Conservation (phyloP, 2,329 filamentous ascomycete species). For the Ascochyta viciae-villosae region DNA sequence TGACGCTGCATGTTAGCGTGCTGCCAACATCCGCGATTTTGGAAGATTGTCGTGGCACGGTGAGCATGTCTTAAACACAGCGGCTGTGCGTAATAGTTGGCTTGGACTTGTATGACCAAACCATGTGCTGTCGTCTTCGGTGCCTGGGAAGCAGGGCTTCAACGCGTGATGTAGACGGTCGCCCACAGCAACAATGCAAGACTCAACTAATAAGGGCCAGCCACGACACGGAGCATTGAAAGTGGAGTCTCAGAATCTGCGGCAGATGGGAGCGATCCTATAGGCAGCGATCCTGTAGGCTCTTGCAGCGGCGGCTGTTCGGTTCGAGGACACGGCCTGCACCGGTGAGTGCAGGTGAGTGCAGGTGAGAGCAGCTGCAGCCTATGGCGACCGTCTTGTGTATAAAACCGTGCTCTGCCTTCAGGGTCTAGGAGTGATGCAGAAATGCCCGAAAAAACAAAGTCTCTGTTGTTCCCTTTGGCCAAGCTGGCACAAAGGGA, state of each 20-base stretch:
- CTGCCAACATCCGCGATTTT: neutral
- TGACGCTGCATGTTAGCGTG: neutral
- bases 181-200: conserved; percentile 16
- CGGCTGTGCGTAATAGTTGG: conserved; percentile 7
- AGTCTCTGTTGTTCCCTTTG: neutral
- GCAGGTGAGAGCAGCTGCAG: conserved; percentile 15
- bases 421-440: conserved; percentile 27
- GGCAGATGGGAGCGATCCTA: conserved; percentile 31
- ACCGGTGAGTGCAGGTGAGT: conserved; percentile 11
- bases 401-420: conserved; percentile 13
- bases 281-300: conserved; percentile 24
- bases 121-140: conserved; percentile 33
- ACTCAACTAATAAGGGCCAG: conserved; percentile 38
- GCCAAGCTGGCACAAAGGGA: neutral
- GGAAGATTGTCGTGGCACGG: conserved; percentile 1
- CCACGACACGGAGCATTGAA: conserved; percentile 35
- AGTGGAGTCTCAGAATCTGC: conserved; percentile 21
- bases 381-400: conserved; percentile 17
- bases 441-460: conserved; percentile 33
- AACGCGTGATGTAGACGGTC: conserved; percentile 12
- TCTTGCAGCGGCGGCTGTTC: conserved; percentile 24
- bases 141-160: conserved; percentile 29
- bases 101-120: conserved; percentile 19
- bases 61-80: neutral
- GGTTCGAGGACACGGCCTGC: conserved; percentile 33